These are phyloP conservation scores for Kwoniella shivajii DNA, from an alignment of 1,284 basidiomycete genomes.

Conservation along the genomic window DNA sequence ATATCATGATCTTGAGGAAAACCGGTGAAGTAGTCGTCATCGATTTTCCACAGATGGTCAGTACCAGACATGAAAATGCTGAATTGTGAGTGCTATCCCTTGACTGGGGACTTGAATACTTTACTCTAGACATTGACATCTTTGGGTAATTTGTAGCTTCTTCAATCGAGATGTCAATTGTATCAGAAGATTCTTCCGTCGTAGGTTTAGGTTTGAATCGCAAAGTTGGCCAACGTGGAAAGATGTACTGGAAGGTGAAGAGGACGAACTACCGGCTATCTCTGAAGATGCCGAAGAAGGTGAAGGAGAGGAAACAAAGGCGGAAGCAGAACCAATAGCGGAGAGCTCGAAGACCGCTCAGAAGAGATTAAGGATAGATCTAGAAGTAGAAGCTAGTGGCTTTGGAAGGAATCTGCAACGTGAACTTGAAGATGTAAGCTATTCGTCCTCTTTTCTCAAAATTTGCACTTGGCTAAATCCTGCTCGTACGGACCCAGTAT, in stretches of 20 bases:
- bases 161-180: slow-evolving; percentile 98
- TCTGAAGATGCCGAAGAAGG: slow-evolving; percentile 43
- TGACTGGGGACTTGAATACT: not conserved
- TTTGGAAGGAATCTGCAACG: slow-evolving; percentile 81
- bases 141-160: slow-evolving; percentile 66
- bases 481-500: slow-evolving; percentile 63
- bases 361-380: slow-evolving; percentile 71
- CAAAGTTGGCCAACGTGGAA: slow-evolving; percentile 81
- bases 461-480: slow-evolving; percentile 1
- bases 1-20: slow-evolving; percentile 85
- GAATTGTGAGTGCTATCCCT: slow-evolving; percentile 71
- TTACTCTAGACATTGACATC: not conserved
- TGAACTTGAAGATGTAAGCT: slow-evolving; percentile 74
- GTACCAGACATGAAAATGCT: slow-evolving; percentile 93
- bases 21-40: slow-evolving; percentile 87
- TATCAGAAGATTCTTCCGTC: slow-evolving; percentile 88
- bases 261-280: slow-evolving; percentile 33
- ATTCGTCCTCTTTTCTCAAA: too few relatives aligned
- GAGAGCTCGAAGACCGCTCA: slow-evolving; percentile 24
- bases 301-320: slow-evolving; percentile 19
- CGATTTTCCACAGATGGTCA: slow-evolving; percentile 99
- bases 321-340: slow-evolving; percentile 17
- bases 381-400: slow-evolving; percentile 87
- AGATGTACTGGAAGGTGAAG: slow-evolving; percentile 62
- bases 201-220: slow-evolving; percentile 91